Percentiles rank a stretch among this genome's conserved stretches.
phyloP scores from a whole-genome alignment of 345 rosid species.

The Bruguiera parviflora region DNA sequence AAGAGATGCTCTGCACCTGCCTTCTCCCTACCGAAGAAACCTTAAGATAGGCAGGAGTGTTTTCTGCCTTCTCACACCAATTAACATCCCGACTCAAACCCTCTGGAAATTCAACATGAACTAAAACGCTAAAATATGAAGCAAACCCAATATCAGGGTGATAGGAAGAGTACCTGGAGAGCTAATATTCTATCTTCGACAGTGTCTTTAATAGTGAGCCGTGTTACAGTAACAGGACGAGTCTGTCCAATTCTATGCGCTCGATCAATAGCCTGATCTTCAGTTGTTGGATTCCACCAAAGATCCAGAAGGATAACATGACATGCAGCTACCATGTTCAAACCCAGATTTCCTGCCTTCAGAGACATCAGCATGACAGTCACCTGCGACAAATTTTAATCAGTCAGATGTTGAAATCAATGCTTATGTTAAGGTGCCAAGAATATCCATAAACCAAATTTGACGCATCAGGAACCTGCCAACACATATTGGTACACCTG shows the following conservation, averaged over 20 bases:
- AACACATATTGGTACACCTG: neutral
- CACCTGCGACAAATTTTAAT: conserved; percentile 45
- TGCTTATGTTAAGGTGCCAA: too few species aligned
- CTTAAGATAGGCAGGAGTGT: neutral
- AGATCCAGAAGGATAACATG: conserved; percentile 93
- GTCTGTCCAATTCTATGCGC: conserved; percentile 99
- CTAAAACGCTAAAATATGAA: neutral
- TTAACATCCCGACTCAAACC: neutral
- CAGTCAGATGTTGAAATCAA: neutral
- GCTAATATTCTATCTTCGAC: conserved; percentile 85
- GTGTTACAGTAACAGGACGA: conserved; percentile 85
- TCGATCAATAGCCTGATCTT: conserved; percentile 95
- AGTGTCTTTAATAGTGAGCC: conserved; percentile 72
- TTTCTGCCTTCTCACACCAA: conserved; percentile 5
- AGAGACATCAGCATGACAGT: conserved; percentile 90
- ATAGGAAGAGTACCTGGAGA: conserved; percentile 63
- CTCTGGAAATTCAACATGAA: neutral
- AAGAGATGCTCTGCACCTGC: too few species aligned
- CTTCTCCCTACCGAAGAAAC: too few species aligned
- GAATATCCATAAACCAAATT: neutral
- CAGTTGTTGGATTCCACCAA: conserved; percentile 99
- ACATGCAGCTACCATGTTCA: conserved; percentile 96
- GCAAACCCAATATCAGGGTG: neutral
- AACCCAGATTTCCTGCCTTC: conserved; percentile 95
- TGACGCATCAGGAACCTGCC: neutral